Evolutionary conservation across 768 basidiomycete genomes (phyloP).

Genomic region (Agrocybe chaxingu): DNA sequence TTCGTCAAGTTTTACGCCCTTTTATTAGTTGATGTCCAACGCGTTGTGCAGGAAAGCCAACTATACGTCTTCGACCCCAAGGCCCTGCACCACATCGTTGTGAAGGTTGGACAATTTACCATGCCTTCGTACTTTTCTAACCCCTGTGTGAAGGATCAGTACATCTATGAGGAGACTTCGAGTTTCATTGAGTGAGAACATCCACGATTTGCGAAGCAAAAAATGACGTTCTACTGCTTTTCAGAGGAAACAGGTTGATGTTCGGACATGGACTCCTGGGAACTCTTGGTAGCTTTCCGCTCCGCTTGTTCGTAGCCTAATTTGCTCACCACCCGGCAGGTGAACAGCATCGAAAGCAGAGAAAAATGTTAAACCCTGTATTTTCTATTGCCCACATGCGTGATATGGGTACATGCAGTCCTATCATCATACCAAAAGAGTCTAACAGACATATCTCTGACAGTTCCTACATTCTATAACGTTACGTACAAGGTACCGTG

Average conservation of each 20-base stretch:
- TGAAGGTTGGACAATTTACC: conserved; percentile 30
- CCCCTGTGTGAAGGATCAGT: conserved; percentile 22
- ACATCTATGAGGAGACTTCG: conserved; percentile 23
- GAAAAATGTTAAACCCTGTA: conserved; percentile 33
- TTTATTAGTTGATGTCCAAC: not conserved
- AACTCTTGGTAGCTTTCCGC: conserved; percentile 17
- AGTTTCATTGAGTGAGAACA: conserved; percentile 10
- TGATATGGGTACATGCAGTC: conserved; percentile 24
- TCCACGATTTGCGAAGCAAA: not conserved
- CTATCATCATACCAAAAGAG: not conserved
- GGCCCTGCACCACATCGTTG: conserved; percentile 41
- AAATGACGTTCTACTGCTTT: not conserved
- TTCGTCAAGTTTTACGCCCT: not conserved
- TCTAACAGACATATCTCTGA: not conserved
- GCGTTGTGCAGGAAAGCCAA: conserved; percentile 21
- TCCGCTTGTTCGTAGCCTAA: not conserved
- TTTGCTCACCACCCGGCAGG: conserved; percentile 20
- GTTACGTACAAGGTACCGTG: conserved; percentile 25
- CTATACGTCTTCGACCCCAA: conserved; percentile 41
- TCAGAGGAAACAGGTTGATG: not conserved
- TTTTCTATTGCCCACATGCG: conserved; percentile 34
- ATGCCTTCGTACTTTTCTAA: not conserved
- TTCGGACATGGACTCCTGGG: conserved; percentile 12
- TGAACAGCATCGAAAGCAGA: conserved; percentile 39
- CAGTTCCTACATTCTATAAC: conserved; percentile 34